Percentiles rank a stretch among this genome's conserved stretches.
phyloP scores from a whole-genome alignment of 139 green algal genomes.

The Chlorella sp. region DNA sequence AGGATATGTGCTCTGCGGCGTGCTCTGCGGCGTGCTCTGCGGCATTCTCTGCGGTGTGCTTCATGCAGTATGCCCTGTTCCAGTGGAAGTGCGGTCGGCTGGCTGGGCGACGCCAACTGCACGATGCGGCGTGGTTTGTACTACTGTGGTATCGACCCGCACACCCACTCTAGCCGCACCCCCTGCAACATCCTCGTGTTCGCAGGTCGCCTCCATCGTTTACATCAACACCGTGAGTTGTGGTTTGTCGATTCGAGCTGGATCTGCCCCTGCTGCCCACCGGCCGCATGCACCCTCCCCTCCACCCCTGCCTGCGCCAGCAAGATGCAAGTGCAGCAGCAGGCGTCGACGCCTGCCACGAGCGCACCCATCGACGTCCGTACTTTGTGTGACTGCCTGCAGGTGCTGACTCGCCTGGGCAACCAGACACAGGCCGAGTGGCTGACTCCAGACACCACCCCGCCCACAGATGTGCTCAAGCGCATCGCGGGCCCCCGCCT shows the following conservation, averaged over 20 bases:
- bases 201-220: no score
- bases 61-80: not conserved
- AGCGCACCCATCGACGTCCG: no score
- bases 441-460: not conserved
- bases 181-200: no score
- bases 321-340: no score
- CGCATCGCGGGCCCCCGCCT: slow-evolving; percentile 3
- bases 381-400: no score
- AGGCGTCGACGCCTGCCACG: no score
- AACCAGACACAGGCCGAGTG: not conserved
- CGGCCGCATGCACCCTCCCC: not conserved
- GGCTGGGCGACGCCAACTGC: not conserved
- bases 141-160: no score
- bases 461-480: not conserved
- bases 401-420: not conserved
- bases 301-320: no score
- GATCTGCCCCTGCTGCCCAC: not conserved
- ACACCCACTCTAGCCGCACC: no score
- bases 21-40: not conserved
- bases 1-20: not conserved
- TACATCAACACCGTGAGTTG: no score
- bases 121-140: not conserved
- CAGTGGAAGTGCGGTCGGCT: not conserved
- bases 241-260: no score
- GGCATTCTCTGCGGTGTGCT: not conserved